Evolutionary conservation across 202 grass and related monocot genomes (phyloP), one percentile per base, ranked within the genome.

Genomic region (Alloteropsis angusta): DNA sequence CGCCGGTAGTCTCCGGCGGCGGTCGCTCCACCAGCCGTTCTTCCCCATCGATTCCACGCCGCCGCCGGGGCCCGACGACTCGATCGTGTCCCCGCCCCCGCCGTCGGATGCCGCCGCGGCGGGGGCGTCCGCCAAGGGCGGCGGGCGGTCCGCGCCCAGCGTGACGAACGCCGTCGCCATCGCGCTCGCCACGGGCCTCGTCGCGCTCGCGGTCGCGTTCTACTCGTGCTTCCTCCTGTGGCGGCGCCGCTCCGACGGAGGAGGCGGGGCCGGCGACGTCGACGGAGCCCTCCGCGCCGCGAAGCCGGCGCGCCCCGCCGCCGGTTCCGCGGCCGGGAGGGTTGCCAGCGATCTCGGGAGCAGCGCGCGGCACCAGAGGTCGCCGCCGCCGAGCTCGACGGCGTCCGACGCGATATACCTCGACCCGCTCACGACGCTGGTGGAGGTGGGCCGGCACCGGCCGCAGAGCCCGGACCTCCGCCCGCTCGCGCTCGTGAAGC

Each of bases 11-110:
- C n/a, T 30, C 2, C 36, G 7, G 11, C 77, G 82, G 23, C 41
- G 87, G 4, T 89, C 78, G 16, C 80, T 95, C 19, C 92, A 92
- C 89, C 89, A 95, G 83, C 89, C 92, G 28, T 86, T 95, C 64
- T 76, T 87, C 57, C 92, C 92, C 15, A 74, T 85, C 67, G 72
- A 82, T 0, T 78, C 85, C 21, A 55, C 91, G 3, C 91, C 88
- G 23, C 83, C 88, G 2, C 80, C 79, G 65, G 48, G 32, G 5
- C 49, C 65, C 19, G 73, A 49, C 5, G 28, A 21, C 38, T 48
- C 17, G 17, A 14, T 13, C 48, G 44, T 59, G 0, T 65, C 25
- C 6, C 80, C 82, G 19, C 54, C 83, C 4, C 76, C 39, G 6
- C 80, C 80, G 58, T 62, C 83, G n/a, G 25, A 67, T n/a, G 7